Conservation (phyloP, 2,329 filamentous ascomycete species). For the Geosmithia morbida region DNA sequence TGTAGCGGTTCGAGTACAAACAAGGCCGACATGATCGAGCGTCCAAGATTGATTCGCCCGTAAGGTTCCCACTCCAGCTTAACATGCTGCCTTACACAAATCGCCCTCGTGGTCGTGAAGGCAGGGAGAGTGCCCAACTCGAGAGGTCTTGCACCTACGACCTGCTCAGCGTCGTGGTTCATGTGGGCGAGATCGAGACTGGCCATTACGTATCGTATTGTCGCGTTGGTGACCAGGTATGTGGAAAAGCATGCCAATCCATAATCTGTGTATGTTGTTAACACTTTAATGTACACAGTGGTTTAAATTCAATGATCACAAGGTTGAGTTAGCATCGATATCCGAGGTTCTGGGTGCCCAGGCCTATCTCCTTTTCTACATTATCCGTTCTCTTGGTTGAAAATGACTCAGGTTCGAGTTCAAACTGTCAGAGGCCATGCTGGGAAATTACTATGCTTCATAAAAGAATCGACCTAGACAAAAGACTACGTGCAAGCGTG, state of each 20-base stretch:
- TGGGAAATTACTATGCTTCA: background rate
- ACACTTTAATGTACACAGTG: slow-evolving; percentile 37
- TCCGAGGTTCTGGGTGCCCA: slow-evolving; percentile 76
- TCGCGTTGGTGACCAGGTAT: slow-evolving; percentile 55
- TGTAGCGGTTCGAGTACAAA: slow-evolving; percentile 58
- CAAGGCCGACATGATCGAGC: slow-evolving; percentile 51
- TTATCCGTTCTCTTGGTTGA: slow-evolving; percentile 45
- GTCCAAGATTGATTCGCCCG: slow-evolving; percentile 76
- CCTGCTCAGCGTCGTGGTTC: slow-evolving; percentile 77
- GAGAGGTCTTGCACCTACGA: slow-evolving; percentile 66
- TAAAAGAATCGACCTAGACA: background rate
- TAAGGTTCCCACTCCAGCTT: slow-evolving; percentile 73
- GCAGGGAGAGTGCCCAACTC: slow-evolving; percentile 39
- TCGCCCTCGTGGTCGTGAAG: slow-evolving; percentile 36
- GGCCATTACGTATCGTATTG: slow-evolving; percentile 91
- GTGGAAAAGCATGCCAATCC: background rate
- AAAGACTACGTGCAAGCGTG: background rate
- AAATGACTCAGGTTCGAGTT: too few relatives aligned
- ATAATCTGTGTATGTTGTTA: background rate
- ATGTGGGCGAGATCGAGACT: slow-evolving; percentile 84
- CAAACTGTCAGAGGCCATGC: background rate
- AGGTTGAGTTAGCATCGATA: slow-evolving; percentile 70
- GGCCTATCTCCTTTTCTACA: slow-evolving; percentile 86
- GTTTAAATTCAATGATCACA: slow-evolving; percentile 94
- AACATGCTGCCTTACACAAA: slow-evolving; percentile 88